Conservation (phyloP, 768 basidiomycete species). For the Tylopilus subfusipes region DNA sequence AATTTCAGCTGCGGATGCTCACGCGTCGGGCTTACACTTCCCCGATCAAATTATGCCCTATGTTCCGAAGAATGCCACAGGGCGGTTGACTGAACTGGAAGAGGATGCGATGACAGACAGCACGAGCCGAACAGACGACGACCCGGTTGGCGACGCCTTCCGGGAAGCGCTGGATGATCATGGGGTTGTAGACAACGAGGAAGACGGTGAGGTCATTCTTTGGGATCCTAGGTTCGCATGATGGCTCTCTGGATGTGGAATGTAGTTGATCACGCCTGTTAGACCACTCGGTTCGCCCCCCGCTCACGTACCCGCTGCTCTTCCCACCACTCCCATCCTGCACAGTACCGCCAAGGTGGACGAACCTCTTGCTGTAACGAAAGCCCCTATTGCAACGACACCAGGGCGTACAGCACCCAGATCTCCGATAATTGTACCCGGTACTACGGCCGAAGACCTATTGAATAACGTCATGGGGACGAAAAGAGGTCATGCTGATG, state of each 20-base stretch:
- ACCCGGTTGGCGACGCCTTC: conserved; percentile 71
- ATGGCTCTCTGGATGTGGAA: neutral
- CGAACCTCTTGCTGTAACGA: neutral
- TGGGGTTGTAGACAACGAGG: conserved; percentile 38
- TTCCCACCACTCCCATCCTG: conserved; percentile 23
- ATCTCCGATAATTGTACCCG: conserved; percentile 20
- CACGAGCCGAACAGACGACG: conserved; percentile 68
- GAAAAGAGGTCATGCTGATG: conserved; percentile 19
- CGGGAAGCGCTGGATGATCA: conserved; percentile 43
- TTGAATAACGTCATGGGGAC: conserved; percentile 41
- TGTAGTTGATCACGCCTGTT: conserved; percentile 3
- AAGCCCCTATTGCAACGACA: neutral
- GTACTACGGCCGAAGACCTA: conserved; percentile 66
- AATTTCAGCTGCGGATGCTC: conserved; percentile 6
- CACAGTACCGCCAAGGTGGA: conserved; percentile 2
- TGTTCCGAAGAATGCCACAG: neutral
- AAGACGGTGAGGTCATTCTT: conserved; percentile 71
- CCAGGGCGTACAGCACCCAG: conserved; percentile 29
- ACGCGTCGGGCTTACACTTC: neutral
- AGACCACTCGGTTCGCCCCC: conserved; percentile 23
- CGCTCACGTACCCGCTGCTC: conserved; percentile 1
- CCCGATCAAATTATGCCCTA: conserved; percentile 18
- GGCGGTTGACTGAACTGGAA: conserved; percentile 32
- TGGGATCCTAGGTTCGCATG: conserved; percentile 60
- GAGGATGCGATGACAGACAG: conserved; percentile 60